Evolutionary conservation across 1,284 basidiomycete genomes (phyloP), one percentile per base, ranked within the genome.

Genomic region (Pseudozyma tsukubaensis): DNA sequence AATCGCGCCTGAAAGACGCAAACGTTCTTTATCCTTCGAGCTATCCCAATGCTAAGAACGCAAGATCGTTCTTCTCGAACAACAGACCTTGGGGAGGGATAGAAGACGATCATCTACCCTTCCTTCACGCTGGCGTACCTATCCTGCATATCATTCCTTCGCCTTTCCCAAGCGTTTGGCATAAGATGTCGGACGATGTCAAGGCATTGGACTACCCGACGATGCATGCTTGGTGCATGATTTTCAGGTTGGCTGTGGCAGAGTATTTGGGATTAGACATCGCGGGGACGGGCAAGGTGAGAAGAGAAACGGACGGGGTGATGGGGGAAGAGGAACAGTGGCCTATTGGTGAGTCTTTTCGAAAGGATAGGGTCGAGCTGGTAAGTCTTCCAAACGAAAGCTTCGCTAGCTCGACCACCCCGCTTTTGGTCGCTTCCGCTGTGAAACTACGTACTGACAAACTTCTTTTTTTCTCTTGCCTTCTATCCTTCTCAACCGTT

Each of bases 21-120:
- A 56, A 59, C 3, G 44, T 60, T 16, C 61, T 83, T 3, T 78
- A 59, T 58, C 81, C 79, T 0, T n/a, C 53, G 2, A 60, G 58
- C 1, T 47, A 72, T 13, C 29, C 54, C n/a, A 59, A 34, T 4
- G 49, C 63, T 9, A 9, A 18, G 16, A 42, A 42, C 10, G 37
- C 40, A 12, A 53, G 40, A 3, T 62, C 54, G n/a, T 80, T 78
- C 45, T 75, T 74, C 60, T 53, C 55, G 2, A 13, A 29, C 7
- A 36, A 18, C 18, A 48, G 45, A 49, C 62, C 53, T 86, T 90
- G 34, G 88, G 90, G 89, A 1, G 91, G 90, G 49, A 91, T 98
- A 63, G 93, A 90, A 44, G 97, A 99, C 85, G 97, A 99, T 86
- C 97, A 99, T 85, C 85, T 94, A 29, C 97, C 97, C 14, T 99